Conservation (phyloP, 352 stramenopile genomes). For the Phytophthora agathidicida region DNA sequence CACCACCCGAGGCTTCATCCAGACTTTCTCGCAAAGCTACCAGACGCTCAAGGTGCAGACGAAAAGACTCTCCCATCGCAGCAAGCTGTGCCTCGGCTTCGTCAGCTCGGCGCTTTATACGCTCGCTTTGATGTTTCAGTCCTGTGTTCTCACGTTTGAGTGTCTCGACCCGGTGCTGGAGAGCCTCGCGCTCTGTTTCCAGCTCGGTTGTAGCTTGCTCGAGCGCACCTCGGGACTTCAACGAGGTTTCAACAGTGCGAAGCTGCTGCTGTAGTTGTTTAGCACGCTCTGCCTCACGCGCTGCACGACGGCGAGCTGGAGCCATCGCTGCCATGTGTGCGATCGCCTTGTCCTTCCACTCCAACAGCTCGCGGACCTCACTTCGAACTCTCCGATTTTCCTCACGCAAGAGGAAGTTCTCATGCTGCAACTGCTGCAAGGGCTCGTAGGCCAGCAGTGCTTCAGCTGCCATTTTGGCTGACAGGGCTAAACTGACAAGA, state of each 20-base stretch:
- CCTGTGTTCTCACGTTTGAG: constrained; percentile 38
- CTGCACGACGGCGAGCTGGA: constrained; percentile 51
- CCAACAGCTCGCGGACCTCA: constrained; percentile 59
- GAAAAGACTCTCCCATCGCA: constrained; percentile 55
- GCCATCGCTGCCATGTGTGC: constrained; percentile 66
- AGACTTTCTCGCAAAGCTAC: constrained; percentile 61
- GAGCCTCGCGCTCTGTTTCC: constrained; percentile 33
- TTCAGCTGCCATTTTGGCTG: constrained; percentile 36
- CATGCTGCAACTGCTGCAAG: constrained; percentile 62
- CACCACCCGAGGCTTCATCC: constrained; percentile 20
- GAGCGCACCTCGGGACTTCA: constrained; percentile 58
- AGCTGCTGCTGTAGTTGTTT: constrained; percentile 64
- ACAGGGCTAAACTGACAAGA: constrained; percentile 4
- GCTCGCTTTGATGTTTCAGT: constrained; percentile 25
- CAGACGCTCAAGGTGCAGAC: constrained; percentile 60
- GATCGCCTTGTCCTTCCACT: constrained; percentile 73
- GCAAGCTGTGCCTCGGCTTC: constrained; percentile 42
- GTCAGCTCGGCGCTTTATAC: constrained; percentile 21
- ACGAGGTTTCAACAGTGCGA: constrained; percentile 53
- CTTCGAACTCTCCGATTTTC: constrained; percentile 55
- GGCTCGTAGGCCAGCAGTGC: constrained; percentile 61
- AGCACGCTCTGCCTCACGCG: constrained; percentile 54
- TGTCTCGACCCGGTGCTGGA: constrained; percentile 32
- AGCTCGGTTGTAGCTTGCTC: constrained; percentile 48
- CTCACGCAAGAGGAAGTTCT: constrained; percentile 70